Evolutionary conservation across 208 protist species (phyloP).

Genomic region (Crithidia mellificae): DNA sequence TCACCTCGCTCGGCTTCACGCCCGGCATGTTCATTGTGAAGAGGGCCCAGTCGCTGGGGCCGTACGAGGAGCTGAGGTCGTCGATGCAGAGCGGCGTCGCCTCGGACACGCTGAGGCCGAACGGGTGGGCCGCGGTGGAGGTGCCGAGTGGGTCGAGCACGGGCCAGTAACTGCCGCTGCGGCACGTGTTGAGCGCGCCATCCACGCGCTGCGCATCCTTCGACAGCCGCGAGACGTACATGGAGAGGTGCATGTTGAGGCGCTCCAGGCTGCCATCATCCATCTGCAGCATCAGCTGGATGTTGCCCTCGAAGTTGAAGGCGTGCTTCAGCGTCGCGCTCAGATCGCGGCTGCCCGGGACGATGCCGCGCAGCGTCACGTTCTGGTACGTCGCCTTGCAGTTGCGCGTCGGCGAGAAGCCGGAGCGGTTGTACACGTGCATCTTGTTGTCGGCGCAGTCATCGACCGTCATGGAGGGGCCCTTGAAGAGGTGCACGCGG

Average conservation of each 20-base stretch:
- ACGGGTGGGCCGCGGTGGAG: conserved; percentile 63
- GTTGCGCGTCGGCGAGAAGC: conserved; percentile 63
- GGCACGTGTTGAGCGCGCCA: conserved; percentile 62
- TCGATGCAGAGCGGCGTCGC: conserved; percentile 62
- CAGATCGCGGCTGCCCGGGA: conserved; percentile 60
- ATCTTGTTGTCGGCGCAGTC: conserved; percentile 52
- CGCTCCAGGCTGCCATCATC: conserved; percentile 46
- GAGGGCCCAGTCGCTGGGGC: conserved; percentile 79
- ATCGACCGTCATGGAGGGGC: conserved; percentile 45
- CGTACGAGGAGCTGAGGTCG: conserved; percentile 71
- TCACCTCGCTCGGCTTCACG: conserved; percentile 42
- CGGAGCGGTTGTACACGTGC: conserved; percentile 66
- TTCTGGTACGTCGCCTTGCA: conserved; percentile 78
- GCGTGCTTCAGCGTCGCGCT: conserved; percentile 37
- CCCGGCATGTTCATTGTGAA: conserved; percentile 61
- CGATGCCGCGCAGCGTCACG: conserved; percentile 76
- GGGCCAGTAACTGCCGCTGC: conserved; percentile 75
- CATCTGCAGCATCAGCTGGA: conserved; percentile 70
- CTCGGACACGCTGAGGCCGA: conserved; percentile 44
- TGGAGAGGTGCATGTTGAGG: conserved; percentile 52
- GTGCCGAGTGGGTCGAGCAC: conserved; percentile 79
- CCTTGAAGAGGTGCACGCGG: conserved; percentile 70
- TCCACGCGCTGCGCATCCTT: conserved; percentile 44
- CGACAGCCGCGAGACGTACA: conserved; percentile 70
- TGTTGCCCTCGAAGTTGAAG: conserved; percentile 65